These are phyloP conservation scores for Xylaria bambusicola DNA, from an alignment of 495 filamentous ascomycete species.

Conservation along the genomic window DNA sequence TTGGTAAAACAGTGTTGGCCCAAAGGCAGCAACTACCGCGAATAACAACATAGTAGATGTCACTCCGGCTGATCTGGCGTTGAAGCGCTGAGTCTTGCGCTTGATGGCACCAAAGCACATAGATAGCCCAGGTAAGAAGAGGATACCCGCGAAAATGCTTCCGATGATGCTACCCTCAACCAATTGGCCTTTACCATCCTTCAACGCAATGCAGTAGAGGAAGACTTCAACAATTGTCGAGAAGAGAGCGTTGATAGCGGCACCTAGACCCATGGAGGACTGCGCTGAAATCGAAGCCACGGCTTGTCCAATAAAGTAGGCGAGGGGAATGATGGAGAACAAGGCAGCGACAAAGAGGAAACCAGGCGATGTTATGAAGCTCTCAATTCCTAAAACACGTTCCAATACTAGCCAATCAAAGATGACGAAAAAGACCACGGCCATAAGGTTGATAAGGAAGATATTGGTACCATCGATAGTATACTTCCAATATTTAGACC, in stretches of 20 bases:
- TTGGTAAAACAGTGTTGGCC: conserved; percentile 97
- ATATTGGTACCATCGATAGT: conserved; percentile 98
- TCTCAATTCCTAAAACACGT: conserved; percentile 64
- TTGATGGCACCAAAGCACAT: conserved; percentile 99
- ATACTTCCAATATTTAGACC: conserved; percentile 98
- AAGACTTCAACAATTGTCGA: conserved; percentile 99
- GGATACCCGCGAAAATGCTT: conserved; percentile 94
- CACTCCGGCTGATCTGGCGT: conserved; percentile 93
- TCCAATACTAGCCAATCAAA: conserved; percentile 84
- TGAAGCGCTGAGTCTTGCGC: conserved; percentile 98
- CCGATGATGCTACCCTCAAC: conserved; percentile 97
- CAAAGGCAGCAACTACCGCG: conserved; percentile 94
- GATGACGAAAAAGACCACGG: conserved; percentile 86
- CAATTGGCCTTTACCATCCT: conserved; percentile 86
- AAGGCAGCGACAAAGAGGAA: conserved; percentile 84
- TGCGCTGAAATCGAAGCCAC: conserved; percentile 99
- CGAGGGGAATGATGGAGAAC: conserved; percentile 92
- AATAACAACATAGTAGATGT: conserved; percentile 99
- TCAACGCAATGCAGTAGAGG: conserved; percentile 93
- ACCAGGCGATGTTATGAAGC: conserved; percentile 72
- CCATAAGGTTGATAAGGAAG: conserved; percentile 95
- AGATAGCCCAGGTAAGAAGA: conserved; percentile 94
- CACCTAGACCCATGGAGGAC: conserved; percentile 99
- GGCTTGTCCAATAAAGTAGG: conserved; percentile 98
- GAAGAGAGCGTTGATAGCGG: conserved; percentile 98